Percentiles rank a stretch among this genome's conserved stretches.
These are phyloP conservation scores for Penicillium sp. DNA, from an alignment of 2,329 filamentous ascomycete genomes.

Conservation along the genomic window DNA sequence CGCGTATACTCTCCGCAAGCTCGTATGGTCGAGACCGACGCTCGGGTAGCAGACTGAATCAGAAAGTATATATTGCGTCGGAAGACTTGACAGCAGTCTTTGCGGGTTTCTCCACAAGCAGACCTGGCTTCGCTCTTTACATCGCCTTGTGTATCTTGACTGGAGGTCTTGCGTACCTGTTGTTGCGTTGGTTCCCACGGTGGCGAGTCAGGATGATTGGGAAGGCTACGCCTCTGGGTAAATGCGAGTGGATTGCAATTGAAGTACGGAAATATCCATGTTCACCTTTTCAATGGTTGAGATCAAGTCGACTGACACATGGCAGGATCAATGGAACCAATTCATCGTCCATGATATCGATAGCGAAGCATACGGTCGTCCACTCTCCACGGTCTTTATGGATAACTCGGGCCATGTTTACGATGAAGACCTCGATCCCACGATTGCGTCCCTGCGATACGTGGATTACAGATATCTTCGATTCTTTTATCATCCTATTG, in stretches of 20 bases:
- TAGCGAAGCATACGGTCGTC: constrained; percentile 61
- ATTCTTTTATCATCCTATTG: constrained; percentile 85
- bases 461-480: constrained; percentile 94
- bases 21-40: constrained; percentile 69
- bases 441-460: constrained; percentile 73
- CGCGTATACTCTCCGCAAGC: constrained; percentile 70
- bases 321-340: constrained; percentile 91
- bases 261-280: constrained; percentile 61
- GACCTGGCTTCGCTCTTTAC: constrained; percentile 71
- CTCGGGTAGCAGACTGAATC: constrained; percentile 69
- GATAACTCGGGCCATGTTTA: constrained; percentile 58
- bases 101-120: constrained; percentile 84
- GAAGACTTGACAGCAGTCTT: constrained; percentile 95
- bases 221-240: constrained; percentile 66
- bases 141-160: constrained; percentile 71
- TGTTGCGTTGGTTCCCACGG: constrained; percentile 87
- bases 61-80: constrained; percentile 91
- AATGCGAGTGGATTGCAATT: constrained; percentile 89
- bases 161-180: constrained; percentile 76
- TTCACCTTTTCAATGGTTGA: background rate
- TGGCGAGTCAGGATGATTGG: constrained; percentile 83
- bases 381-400: constrained; percentile 65
- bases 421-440: constrained; percentile 73
- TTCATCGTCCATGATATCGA: constrained; percentile 76
- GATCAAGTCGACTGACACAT: constrained; percentile 29